phyloP scores from a whole-genome alignment of 345 rosid species.

The Sisymbrium altissimum region DNA sequence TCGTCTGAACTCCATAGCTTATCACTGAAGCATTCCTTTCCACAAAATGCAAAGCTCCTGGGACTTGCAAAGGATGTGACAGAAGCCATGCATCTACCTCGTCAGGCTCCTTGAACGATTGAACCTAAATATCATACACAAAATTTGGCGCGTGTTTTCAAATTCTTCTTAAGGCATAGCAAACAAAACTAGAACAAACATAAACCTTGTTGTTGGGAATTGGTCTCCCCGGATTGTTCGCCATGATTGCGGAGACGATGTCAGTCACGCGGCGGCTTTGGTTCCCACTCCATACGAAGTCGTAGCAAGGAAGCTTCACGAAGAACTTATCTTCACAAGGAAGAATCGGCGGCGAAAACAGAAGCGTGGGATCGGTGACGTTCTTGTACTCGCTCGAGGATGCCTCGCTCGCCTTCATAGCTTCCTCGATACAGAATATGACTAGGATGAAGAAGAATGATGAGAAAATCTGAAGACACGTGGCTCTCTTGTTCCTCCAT shows the following conservation, averaged over 20 bases:
- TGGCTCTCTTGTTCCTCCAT: conserved; percentile 77
- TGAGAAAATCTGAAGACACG: conserved; percentile 74
- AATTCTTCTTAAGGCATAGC: too few relatives aligned
- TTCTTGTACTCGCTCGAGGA: conserved; percentile 35
- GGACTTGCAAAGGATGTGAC: conserved; percentile 48
- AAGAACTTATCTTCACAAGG: conserved; percentile 78
- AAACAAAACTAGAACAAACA: neutral
- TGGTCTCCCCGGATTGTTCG: conserved; percentile 65
- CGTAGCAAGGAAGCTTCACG: conserved; percentile 57
- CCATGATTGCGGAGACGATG: conserved; percentile 54
- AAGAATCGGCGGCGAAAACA: conserved; percentile 52
- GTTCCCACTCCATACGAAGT: conserved; percentile 92
- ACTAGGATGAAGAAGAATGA: conserved; percentile 82
- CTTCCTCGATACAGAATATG: conserved; percentile 60
- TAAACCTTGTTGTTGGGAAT: conserved; percentile 57
- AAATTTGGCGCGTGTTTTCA: neutral
- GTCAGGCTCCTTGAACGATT: conserved; percentile 52
- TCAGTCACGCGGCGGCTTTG: conserved; percentile 33
- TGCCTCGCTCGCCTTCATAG: conserved; percentile 33
- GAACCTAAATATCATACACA: conserved; percentile 41
- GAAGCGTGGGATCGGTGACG: conserved; percentile 45
- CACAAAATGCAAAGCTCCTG: conserved; percentile 76
- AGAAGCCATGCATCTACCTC: conserved; percentile 76
- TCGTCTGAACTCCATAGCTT: conserved; percentile 77
- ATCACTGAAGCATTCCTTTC: conserved; percentile 52